These are phyloP conservation scores for Peronospora belbahrii DNA, from an alignment of 352 stramenopile species.

Conservation along the genomic window DNA sequence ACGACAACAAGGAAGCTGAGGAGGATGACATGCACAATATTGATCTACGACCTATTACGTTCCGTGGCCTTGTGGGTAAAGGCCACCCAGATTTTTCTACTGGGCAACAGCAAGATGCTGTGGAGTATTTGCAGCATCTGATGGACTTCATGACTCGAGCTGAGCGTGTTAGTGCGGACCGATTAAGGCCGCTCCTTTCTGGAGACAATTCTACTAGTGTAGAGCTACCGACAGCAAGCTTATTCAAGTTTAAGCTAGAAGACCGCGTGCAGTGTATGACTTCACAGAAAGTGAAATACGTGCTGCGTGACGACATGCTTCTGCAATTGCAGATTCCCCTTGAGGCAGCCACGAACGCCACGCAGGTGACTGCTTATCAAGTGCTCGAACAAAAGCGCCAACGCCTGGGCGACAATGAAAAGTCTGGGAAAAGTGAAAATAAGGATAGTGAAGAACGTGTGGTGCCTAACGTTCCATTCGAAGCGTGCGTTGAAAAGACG, in stretches of 20 bases:
- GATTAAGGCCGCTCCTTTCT: conserved; percentile 42
- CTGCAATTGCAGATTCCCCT: conserved; percentile 85
- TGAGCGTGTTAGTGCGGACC: conserved; percentile 53
- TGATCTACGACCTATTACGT: conserved; percentile 80
- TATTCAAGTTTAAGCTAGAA: conserved; percentile 92
- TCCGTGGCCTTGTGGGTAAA: conserved; percentile 92
- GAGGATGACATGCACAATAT: conserved; percentile 34
- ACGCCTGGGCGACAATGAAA: conserved; percentile 54
- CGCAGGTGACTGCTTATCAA: conserved; percentile 81
- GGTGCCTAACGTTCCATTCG: conserved; percentile 89
- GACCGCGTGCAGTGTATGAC: conserved; percentile 73
- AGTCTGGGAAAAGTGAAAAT: conserved; percentile 16
- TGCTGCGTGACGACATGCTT: conserved; percentile 67
- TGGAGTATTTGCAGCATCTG: conserved; percentile 96
- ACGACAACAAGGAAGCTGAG: conserved; percentile 24
- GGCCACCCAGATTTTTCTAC: conserved; percentile 95
- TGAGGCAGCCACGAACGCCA: conserved; percentile 79
- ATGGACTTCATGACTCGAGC: conserved; percentile 88
- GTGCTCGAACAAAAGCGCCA: conserved; percentile 85
- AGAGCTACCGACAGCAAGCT: conserved; percentile 55
- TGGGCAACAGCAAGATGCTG: conserved; percentile 95
- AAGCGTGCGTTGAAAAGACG: conserved; percentile 91
- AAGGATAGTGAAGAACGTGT: conserved; percentile 63
- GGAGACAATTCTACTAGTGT: conserved; percentile 23
- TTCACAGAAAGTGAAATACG: conserved; percentile 85